A percentile compares a stretch with the other conserved stretches of the same genome.
Conservation (phyloP, 352 stramenopile genomes). For the Pythium graminicola region DNA sequence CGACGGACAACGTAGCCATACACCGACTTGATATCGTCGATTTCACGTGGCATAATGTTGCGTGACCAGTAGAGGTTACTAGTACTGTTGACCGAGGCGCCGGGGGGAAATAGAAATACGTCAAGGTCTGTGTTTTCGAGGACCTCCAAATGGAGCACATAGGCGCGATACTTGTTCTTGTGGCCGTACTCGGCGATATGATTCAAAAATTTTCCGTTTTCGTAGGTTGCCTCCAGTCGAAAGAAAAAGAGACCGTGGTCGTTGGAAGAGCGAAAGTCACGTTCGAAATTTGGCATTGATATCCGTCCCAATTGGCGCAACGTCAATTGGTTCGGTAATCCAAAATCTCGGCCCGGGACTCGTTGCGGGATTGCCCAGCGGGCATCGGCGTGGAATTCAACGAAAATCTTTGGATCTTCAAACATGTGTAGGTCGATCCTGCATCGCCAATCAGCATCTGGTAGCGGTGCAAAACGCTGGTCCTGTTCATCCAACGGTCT, state of each 20-base stretch:
- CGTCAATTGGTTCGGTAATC: constrained; percentile 29
- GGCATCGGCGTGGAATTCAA: constrained; percentile 55
- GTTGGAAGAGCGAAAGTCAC: constrained; percentile 32
- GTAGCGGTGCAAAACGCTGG: constrained; percentile 11
- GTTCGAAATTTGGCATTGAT: constrained; percentile 40
- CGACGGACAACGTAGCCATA: constrained; percentile 56
- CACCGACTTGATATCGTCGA: constrained; percentile 49
- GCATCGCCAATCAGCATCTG: constrained; percentile 40
- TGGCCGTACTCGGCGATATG: constrained; percentile 58
- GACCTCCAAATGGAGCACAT: constrained; percentile 40
- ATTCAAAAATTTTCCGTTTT: constrained; percentile 71
- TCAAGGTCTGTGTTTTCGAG: constrained; percentile 33
- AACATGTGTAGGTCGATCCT: constrained; percentile 46
- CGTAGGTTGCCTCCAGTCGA: constrained; percentile 50
- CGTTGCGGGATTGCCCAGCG: constrained; percentile 39
- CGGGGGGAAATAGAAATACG: constrained; percentile 65
- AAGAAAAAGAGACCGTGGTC: constrained; percentile 49
- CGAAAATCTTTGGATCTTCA: constrained; percentile 27
- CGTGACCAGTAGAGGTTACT: constrained; percentile 67
- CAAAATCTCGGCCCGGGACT: constrained; percentile 20
- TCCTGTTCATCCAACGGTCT: constrained; percentile 34
- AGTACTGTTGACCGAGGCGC: constrained; percentile 69
- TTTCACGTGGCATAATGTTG: constrained; percentile 34
- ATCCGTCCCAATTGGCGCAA: constrained; percentile 36
- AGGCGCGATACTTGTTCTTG: constrained; percentile 46